Conservation (phyloP, 1,139 yeast genomes). For the Geotrichum australiense region DNA sequence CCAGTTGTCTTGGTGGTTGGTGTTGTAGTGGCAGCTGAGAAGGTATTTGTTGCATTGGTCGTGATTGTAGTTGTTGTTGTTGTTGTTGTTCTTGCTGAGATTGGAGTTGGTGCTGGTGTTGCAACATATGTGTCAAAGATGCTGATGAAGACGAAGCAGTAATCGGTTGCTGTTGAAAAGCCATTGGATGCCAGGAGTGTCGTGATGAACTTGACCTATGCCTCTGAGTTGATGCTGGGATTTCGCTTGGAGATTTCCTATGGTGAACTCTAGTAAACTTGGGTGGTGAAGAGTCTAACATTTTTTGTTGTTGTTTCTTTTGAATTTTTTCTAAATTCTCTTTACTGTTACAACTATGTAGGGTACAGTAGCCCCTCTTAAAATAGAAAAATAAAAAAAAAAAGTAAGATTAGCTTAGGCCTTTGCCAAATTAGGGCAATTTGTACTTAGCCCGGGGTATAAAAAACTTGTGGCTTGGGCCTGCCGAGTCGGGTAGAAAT, state of each 20-base stretch:
- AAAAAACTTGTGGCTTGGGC: no score
- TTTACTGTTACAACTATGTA: background rate
- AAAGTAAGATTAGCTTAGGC: background rate
- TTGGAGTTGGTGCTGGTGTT: background rate
- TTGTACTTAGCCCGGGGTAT: no score
- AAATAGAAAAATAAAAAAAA: background rate
- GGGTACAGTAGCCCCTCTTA: background rate
- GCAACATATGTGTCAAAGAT: background rate
- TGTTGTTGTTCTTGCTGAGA: background rate
- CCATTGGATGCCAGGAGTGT: conserved; percentile 8
- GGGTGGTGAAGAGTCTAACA: background rate
- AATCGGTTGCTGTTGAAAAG: background rate
- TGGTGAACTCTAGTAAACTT: conserved; percentile 3
- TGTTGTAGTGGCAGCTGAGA: conserved; percentile 2
- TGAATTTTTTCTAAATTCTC: background rate
- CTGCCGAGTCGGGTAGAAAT: no score
- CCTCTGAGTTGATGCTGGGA: background rate
- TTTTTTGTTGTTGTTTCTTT: no score
- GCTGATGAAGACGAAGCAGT: background rate
- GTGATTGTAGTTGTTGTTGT: background rate
- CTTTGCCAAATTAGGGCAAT: background rate
- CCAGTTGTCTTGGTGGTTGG: conserved; percentile 2
- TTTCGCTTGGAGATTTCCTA: conserved; percentile 1
- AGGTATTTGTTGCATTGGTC: background rate
- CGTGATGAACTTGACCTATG: background rate